These are phyloP conservation scores for Fusarium bactridioides DNA, from an alignment of 2,329 filamentous ascomycete genomes.

Conservation along the genomic window DNA sequence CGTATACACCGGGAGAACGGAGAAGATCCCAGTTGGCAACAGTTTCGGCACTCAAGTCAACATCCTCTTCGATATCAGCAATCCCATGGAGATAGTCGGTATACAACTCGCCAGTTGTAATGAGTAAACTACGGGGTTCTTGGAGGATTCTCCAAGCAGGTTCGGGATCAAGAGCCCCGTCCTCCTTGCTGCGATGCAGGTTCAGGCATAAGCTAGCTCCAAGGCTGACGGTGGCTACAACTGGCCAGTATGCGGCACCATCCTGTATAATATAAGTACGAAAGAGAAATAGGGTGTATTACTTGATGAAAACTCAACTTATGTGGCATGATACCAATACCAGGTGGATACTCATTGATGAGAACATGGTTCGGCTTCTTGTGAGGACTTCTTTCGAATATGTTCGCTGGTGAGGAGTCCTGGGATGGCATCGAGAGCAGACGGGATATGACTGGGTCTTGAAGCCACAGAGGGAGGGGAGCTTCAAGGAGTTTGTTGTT, in stretches of 20 bases:
- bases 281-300: conserved; percentile 3
- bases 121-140: conserved; percentile 81
- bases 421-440: conserved; percentile 59
- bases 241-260: conserved; percentile 82
- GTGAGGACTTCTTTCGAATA: conserved; percentile 75
- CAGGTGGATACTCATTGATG: conserved; percentile 89
- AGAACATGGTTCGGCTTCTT: conserved; percentile 85
- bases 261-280: conserved; percentile 62
- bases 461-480: conserved; percentile 78
- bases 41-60: conserved; percentile 65
- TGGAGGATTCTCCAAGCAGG: conserved; percentile 73
- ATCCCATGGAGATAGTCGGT: conserved; percentile 79
- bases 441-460: conserved; percentile 71
- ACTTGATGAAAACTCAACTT: conserved; percentile 60
- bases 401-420: conserved; percentile 42
- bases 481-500: conserved; percentile 78
- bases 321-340: conserved; percentile 96
- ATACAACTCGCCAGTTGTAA: conserved; percentile 75
- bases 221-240: conserved; percentile 91
- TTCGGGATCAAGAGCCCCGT: conserved; percentile 62
- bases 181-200: conserved; percentile 70
- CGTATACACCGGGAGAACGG: conserved; percentile 55
- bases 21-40: conserved; percentile 79
- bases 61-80: conserved; percentile 70
- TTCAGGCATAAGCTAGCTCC: conserved; percentile 81